Percentiles rank a stretch among this genome's conserved stretches.
Evolutionary conservation across 768 basidiomycete genomes (phyloP).

Genomic region (Termitomyces sp.): DNA sequence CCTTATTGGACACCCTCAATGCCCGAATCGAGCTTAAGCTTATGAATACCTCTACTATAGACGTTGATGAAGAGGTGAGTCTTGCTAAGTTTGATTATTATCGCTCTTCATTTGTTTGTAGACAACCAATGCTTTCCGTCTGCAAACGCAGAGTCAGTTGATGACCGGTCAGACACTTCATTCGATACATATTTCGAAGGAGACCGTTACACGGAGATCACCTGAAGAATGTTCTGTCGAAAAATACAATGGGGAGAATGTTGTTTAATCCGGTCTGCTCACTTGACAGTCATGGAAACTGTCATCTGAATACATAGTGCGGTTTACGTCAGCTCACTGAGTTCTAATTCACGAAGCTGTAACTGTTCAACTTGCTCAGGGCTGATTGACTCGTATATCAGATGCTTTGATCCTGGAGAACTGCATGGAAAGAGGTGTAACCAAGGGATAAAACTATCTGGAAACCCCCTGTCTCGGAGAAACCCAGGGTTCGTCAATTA

Average conservation of each 20-base stretch:
- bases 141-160: conserved; percentile 18
- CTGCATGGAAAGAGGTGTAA: too few species aligned
- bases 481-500: too few species aligned
- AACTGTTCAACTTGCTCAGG: background rate
- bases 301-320: background rate
- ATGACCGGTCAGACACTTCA: conserved; percentile 16
- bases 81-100: background rate
- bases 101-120: background rate
- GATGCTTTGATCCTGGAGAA: background rate
- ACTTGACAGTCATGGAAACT: background rate
- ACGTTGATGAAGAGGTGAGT: conserved; percentile 23
- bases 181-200: conserved; percentile 20
- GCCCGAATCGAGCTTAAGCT: conserved; percentile 29
- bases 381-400: background rate
- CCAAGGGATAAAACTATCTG: too few species aligned
- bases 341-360: background rate
- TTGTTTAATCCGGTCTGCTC: conserved; percentile 3
- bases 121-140: conserved; percentile 16
- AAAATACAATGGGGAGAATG: conserved; percentile 13
- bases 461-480: too few species aligned
- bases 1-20: conserved; percentile 38
- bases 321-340: background rate
- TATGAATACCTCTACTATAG: conserved; percentile 15
- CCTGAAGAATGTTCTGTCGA: conserved; percentile 15
- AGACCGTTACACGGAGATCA: conserved; percentile 15